Percentiles rank a stretch among this genome's conserved stretches.
Conservation (phyloP, 2,329 filamentous ascomycete genomes). For the Diplodia corticola region DNA sequence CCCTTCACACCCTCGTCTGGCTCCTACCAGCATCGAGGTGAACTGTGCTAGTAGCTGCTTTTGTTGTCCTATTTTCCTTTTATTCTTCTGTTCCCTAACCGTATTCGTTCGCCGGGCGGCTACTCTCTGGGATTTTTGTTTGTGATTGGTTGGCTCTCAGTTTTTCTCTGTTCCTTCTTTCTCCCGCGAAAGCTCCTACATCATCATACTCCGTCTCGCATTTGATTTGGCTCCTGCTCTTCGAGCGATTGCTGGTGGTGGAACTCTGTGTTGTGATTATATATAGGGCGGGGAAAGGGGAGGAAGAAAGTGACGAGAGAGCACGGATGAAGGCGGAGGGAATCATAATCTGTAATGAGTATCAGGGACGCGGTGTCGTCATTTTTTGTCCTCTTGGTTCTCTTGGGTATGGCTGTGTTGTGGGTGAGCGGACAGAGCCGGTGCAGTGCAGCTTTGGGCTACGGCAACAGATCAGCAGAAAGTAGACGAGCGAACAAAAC, state of each 20-base stretch:
- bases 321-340: not conserved
- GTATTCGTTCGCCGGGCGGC: conserved; percentile 3
- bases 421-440: not conserved
- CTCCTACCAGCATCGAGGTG: conserved; percentile 5
- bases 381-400: not conserved
- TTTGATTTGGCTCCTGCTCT: not conserved
- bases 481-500: not conserved
- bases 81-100: not conserved
- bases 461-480: not conserved
- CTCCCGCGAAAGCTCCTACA: not conserved
- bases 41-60: conserved; percentile 21
- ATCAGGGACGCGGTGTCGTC: conserved; percentile 24
- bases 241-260: not conserved
- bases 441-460: not conserved
- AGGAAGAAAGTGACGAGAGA: not conserved
- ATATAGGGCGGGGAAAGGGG: not conserved
- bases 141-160: not conserved
- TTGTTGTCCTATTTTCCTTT: not conserved
- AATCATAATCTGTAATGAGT: conserved; percentile 29
- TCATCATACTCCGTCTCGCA: not conserved
- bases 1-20: not conserved
- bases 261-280: not conserved
- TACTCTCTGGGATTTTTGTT: conserved; percentile 1
- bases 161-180: not conserved
- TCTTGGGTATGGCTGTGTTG: not conserved